Percentiles rank a stretch among this genome's conserved stretches.
Evolutionary conservation across 2,329 filamentous ascomycete species (phyloP).

Genomic region (Aspergillus arachidicola): DNA sequence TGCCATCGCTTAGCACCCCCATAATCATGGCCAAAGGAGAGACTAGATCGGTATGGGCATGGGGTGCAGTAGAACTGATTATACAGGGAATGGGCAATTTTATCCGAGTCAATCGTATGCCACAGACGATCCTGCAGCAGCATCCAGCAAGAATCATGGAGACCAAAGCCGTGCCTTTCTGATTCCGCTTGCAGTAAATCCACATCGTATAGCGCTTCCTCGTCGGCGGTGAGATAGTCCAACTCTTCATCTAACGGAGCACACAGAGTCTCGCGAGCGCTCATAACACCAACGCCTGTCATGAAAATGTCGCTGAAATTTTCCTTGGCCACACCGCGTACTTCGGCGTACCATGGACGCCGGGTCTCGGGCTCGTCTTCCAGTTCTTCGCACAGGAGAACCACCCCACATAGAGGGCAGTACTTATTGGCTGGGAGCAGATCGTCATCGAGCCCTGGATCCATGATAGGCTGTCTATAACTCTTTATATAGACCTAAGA

Average conservation of each 20-base stretch:
- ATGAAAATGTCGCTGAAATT: background rate
- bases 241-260: background rate
- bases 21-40: slow-evolving; percentile 20
- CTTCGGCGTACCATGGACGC: slow-evolving; percentile 2
- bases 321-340: background rate
- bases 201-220: background rate
- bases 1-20: slow-evolving; percentile 10
- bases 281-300: background rate
- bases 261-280: background rate
- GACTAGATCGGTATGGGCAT: background rate
- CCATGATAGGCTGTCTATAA: background rate
- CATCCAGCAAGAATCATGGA: slow-evolving; percentile 20
- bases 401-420: background rate
- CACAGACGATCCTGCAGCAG: slow-evolving; percentile 13
- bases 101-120: background rate
- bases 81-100: slow-evolving; percentile 12
- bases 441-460: background rate
- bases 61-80: slow-evolving; percentile 15
- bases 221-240: background rate
- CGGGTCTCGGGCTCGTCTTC: background rate
- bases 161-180: slow-evolving; percentile 5
- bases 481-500: background rate
- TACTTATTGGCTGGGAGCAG: background rate
- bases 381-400: background rate
- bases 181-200: background rate